Evolutionary conservation across 2,329 filamentous ascomycete species (phyloP).

Genomic region (Venturia effusa): DNA sequence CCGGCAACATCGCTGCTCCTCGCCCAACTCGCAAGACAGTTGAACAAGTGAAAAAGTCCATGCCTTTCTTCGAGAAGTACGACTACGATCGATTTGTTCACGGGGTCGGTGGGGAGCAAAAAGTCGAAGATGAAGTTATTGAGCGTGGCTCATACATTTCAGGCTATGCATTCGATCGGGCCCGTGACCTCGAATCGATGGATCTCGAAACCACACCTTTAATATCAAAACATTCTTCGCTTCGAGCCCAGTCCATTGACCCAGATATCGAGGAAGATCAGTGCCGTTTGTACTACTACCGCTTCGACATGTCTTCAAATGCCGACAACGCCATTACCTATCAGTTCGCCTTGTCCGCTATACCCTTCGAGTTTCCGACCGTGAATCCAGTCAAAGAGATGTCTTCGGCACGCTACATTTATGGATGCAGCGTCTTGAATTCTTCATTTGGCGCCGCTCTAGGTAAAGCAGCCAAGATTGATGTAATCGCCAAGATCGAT

Average conservation of each 20-base stretch:
- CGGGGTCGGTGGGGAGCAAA: neutral
- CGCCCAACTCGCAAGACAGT: constrained; percentile 21
- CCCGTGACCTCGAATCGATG: constrained; percentile 17
- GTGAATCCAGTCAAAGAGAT: constrained; percentile 46
- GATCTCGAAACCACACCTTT: constrained; percentile 20
- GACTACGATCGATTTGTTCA: constrained; percentile 20
- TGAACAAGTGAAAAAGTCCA: constrained; percentile 21
- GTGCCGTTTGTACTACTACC: constrained; percentile 60
- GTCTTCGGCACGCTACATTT: constrained; percentile 49
- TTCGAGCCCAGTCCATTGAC: constrained; percentile 9
- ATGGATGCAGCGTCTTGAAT: constrained; percentile 53
- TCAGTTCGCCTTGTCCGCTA: constrained; percentile 53
- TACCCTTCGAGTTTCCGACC: constrained; percentile 59
- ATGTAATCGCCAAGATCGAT: constrained; percentile 54
- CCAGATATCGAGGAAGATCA: constrained; percentile 48
- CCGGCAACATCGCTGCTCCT: constrained; percentile 51
- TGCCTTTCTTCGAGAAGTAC: constrained; percentile 38
- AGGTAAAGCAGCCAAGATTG: constrained; percentile 56
- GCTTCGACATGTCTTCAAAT: constrained; percentile 38
- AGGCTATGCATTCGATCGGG: constrained; percentile 18
- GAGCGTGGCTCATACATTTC: constrained; percentile 16
- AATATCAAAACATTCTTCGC: constrained; percentile 4
- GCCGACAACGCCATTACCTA: constrained; percentile 37
- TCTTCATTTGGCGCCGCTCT: constrained; percentile 49
- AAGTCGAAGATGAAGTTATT: constrained; percentile 14